Evolutionary conservation across 1,284 basidiomycete genomes (phyloP), one percentile per base, ranked within the genome.

Genomic region (Schizophyllum commune): DNA sequence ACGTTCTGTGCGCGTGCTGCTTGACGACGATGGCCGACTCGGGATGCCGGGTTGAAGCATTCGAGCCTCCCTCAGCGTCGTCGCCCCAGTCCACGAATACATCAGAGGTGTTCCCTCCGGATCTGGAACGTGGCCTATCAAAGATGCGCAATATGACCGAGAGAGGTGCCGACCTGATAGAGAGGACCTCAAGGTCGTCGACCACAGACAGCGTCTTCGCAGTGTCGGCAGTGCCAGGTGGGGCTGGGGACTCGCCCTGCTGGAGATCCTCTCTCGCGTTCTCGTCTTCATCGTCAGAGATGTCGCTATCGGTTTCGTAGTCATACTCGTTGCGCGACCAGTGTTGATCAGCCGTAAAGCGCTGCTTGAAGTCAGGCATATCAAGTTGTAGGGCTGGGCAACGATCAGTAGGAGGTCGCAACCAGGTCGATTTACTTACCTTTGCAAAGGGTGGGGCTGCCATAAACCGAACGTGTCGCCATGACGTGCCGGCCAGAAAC

Each of bases 231-330:
- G 9, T 47, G 39, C 39, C 39, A 11, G 39, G 13, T 47, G 39
- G 2, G 3, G 8, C 9, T 13, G 39, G 39, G 13, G 39, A 47
- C 17, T 13, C 39, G 39, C 8, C 13, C 8, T 19, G 17, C n/a
- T 51, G 33, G 52, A 47, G 5, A 7, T 58, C 56, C 6, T 19
- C 6, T 1, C n/a, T 13, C 32, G 56, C 57, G 56, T 57, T 7
- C 32, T 59, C 47, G 17, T 58, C 32, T 51, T 52, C 51, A 54
- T 58, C 55, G 6, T 86, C 85, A 4, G 84, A 79, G 39, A 82
- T 70, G 27, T 81, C 79, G 39, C 77, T 62, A 27, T 77, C 75
- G 15, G 74, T 69, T 52, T 71, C 71, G n/a, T 74, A 73, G 17
- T 75, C 73, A n/a, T 71, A 70, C 4, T 69, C 72, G 17, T 73